A percentile compares a stretch with the other conserved stretches of the same genome.
These are phyloP conservation scores for Hirsutella thompsonii DNA, from an alignment of 2,329 filamentous ascomycete genomes.

Conservation along the genomic window DNA sequence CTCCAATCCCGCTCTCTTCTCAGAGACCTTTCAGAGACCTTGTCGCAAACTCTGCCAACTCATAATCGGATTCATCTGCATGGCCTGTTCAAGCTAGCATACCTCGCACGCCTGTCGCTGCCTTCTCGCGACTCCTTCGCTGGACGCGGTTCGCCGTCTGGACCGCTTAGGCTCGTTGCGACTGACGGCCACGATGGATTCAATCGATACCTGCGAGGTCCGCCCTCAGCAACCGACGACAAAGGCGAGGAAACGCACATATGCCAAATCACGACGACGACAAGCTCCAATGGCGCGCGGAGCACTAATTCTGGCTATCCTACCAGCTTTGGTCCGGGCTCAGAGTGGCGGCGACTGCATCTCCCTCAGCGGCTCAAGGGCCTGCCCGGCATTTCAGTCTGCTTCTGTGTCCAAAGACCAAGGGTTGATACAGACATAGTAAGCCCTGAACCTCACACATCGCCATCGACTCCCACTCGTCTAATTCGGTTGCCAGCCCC, in stretches of 20 bases:
- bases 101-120: not conserved
- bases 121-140: not conserved
- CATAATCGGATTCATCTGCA: conserved; percentile 6
- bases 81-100: not conserved
- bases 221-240: not conserved
- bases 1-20: conserved; percentile 12
- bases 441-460: conserved; percentile 21
- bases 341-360: conserved; percentile 35
- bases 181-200: not conserved
- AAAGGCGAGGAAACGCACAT: not conserved
- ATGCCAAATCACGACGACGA: not conserved
- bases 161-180: not conserved
- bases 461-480: not conserved
- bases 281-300: not conserved
- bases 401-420: conserved; percentile 58
- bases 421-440: conserved; percentile 50
- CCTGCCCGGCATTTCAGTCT: conserved; percentile 59
- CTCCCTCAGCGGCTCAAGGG: conserved; percentile 54
- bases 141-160: not conserved
- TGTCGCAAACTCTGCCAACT: not conserved
- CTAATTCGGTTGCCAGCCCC: conserved; percentile 39
- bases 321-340: conserved; percentile 21
- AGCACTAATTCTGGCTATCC: conserved; percentile 12
- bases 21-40: not conserved
- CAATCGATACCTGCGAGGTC: not conserved